phyloP scores from a whole-genome alignment of 2,329 filamentous ascomycete species.

The Fusarium sp. region DNA sequence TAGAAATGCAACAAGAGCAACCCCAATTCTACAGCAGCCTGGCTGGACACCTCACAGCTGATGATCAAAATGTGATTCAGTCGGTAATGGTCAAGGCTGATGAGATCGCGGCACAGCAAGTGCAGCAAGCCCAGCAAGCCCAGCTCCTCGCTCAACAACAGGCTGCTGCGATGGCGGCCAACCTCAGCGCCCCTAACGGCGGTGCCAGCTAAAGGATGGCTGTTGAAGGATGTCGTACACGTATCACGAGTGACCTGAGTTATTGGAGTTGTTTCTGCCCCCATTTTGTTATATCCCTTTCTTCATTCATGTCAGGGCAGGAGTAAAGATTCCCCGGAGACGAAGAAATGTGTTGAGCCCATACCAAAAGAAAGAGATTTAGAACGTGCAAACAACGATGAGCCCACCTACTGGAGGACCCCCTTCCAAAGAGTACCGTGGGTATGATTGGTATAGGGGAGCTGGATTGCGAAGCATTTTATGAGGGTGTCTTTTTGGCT shows the following conservation, averaged over 20 bases:
- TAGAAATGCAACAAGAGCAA: constrained; percentile 89
- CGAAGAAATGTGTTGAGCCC: constrained; percentile 42
- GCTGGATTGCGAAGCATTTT: constrained; percentile 7
- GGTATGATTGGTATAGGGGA: constrained; percentile 37
- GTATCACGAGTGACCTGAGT: constrained; percentile 30
- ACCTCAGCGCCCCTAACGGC: constrained; percentile 38
- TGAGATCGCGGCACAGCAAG: constrained; percentile 52
- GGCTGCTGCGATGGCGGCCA: constrained; percentile 32
- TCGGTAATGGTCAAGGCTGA: constrained; percentile 75
- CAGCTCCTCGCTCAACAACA: constrained; percentile 46
- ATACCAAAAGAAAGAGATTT: constrained; percentile 45
- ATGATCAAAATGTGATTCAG: constrained; percentile 85
- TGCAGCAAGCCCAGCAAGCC: constrained; percentile 43
- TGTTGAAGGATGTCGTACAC: background rate
- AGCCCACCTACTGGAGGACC: constrained; percentile 38
- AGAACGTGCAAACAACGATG: constrained; percentile 46
- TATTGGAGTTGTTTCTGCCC: constrained; percentile 40
- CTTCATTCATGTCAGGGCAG: constrained; percentile 42
- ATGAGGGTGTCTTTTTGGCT: background rate
- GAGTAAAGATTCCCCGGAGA: constrained; percentile 45
- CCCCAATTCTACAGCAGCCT: constrained; percentile 87
- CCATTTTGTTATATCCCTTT: constrained; percentile 45
- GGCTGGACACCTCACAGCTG: constrained; percentile 79
- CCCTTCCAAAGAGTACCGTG: constrained; percentile 40
- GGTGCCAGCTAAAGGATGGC: constrained; percentile 38